Base-by-base conservation (phyloP, 2,329 filamentous ascomycete genomes). In the Drechslerella dactyloides region DNA sequence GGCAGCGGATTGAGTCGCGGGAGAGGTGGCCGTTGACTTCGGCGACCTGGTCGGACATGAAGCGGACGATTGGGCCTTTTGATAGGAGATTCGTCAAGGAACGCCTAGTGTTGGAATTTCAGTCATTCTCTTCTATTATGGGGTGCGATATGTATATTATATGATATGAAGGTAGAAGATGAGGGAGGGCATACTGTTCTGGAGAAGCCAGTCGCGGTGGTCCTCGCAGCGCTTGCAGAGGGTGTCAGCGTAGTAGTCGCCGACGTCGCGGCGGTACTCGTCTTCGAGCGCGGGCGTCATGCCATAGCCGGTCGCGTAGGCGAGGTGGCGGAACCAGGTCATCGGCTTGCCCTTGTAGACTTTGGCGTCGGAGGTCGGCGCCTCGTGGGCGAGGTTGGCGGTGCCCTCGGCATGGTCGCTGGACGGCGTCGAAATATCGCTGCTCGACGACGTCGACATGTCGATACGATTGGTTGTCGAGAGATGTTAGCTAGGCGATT, bases 161-260 rank as follows among this genome's bases (percentile, higher is more conserved):
- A 13, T 19, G 4, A 23, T 53, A 23, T 53, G 15, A 53, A 30
- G n/a, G 61, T 13, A 1, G 30, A 19, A 33, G 33, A 60, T 23
- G 42, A 17, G 44, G 23, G 21, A 33, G 13, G 44, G 76, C 79
- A 75, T 75, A 82, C 82, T 93, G 83, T 93, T 90, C 78, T 86
- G 82, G 77, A 97, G 86, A 37, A 96, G 85, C 83, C 90, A 97
- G 80, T 94, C 89, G 65, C 91, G 88, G 80, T 90, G 86, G 48
- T 87, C 82, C 78, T 97, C 91, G 83, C 91, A 96, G 61, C 87
- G 86, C 77, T 84, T 84, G 83, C 68, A 72, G 19, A 72, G 46
- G 5, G 40, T 27, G 23, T 72, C 68, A 30, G 68, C 92, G 81
- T 92, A 88, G 69, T 87, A 84, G 61, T 85, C 83, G 82, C 96